A percentile compares a stretch with the other conserved stretches of the same genome.
These are phyloP conservation scores for Neofusicoccum sp. DNA, from an alignment of 2,329 filamentous ascomycete species.

Conservation along the genomic window DNA sequence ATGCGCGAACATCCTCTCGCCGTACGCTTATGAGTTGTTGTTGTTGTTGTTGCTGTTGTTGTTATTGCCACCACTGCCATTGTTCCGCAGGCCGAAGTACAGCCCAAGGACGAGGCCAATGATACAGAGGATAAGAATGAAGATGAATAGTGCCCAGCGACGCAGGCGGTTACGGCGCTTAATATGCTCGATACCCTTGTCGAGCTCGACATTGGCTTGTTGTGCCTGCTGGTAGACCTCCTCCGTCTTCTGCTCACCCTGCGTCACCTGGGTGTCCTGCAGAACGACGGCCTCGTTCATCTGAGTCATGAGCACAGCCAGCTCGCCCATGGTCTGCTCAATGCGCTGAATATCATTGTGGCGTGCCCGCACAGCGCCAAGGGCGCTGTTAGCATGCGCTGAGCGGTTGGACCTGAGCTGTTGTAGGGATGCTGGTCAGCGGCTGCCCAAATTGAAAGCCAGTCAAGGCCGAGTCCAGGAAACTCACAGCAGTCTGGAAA, in stretches of 20 bases:
- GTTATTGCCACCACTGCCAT: slow-evolving; percentile 24
- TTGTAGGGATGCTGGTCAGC: slow-evolving; percentile 18
- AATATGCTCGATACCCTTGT: slow-evolving; percentile 68
- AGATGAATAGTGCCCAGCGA: slow-evolving; percentile 74
- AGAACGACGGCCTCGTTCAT: slow-evolving; percentile 74
- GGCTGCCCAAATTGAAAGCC: neutral
- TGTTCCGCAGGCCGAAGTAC: slow-evolving; percentile 46
- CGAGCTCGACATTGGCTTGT: slow-evolving; percentile 70
- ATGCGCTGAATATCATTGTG: slow-evolving; percentile 84
- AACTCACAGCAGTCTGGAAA: slow-evolving; percentile 76
- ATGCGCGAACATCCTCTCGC: neutral
- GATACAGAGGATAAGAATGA: slow-evolving; percentile 51
- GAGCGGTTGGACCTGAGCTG: slow-evolving; percentile 76
- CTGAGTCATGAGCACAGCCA: slow-evolving; percentile 71
- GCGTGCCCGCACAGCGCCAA: slow-evolving; percentile 77
- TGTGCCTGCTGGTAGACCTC: slow-evolving; percentile 68
- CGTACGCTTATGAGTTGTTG: neutral
- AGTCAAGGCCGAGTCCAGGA: neutral
- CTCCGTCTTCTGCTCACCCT: slow-evolving; percentile 66
- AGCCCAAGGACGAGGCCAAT: slow-evolving; percentile 54
- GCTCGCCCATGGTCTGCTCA: slow-evolving; percentile 72
- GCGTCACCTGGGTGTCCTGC: slow-evolving; percentile 66
- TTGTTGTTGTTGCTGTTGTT: neutral
- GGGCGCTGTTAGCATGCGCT: slow-evolving; percentile 71
- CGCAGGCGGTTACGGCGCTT: slow-evolving; percentile 72